Evolutionary conservation across 371 early-diverging fungal genomes (phyloP).

Genomic region (Syncephalastrum racemosum): DNA sequence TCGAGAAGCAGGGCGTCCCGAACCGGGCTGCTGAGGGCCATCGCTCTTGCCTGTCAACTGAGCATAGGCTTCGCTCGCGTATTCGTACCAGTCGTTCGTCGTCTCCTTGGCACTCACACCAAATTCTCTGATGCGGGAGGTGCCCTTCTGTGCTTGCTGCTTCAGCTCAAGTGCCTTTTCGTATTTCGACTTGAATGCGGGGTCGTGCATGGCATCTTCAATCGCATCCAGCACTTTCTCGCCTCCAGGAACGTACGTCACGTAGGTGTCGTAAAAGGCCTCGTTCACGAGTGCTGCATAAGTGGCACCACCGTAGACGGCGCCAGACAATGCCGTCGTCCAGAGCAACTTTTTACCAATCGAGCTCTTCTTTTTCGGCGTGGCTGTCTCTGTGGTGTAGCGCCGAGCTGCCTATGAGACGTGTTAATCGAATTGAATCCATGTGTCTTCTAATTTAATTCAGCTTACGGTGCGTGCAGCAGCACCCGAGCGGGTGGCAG

Average conservation of each 20-base stretch:
- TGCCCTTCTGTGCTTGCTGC: conserved; percentile 18
- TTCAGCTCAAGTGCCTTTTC: conserved; percentile 22
- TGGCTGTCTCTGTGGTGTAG: conserved; percentile 14
- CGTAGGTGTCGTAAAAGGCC: conserved; percentile 45
- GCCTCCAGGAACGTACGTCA: conserved; percentile 47
- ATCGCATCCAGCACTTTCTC: conserved; percentile 37
- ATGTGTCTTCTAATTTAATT: background rate
- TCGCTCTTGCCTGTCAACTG: conserved; percentile 35
- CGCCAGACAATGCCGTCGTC: conserved; percentile 27
- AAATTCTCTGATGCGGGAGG: conserved; percentile 16
- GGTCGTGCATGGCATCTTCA: conserved; percentile 35
- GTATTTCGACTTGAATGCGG: conserved; percentile 25
- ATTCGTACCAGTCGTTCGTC: conserved; percentile 41
- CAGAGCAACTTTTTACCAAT: conserved; percentile 36
- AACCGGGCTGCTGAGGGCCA: conserved; percentile 13
- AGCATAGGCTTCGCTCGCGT: conserved; percentile 31
- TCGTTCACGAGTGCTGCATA: conserved; percentile 44
- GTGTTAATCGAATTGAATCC: too few species aligned
- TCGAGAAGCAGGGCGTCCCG: conserved; percentile 7
- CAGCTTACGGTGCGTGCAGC: too few species aligned
- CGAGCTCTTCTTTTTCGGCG: conserved; percentile 17
- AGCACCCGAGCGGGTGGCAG: too few species aligned
- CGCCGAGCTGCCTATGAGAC: conserved; percentile 9
- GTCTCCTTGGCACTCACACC: conserved; percentile 27
- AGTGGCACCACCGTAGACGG: conserved; percentile 41